Percentiles rank a stretch among this genome's conserved stretches.
phyloP scores from a whole-genome alignment of 192 early-diverging fungal genomes.

The Backusella parvicylindrica region DNA sequence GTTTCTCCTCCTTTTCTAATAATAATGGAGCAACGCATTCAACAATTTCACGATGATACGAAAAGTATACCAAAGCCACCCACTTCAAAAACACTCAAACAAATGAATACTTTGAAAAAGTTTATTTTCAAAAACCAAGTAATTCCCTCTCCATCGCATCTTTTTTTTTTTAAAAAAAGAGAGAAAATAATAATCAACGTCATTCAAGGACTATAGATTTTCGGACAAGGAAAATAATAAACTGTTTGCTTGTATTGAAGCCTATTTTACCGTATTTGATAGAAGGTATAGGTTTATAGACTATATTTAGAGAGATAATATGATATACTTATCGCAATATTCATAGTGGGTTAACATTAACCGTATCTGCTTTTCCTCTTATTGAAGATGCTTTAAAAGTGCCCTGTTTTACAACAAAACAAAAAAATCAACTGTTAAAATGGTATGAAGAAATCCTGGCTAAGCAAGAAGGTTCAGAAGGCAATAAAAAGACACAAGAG shows the following conservation, averaged over 20 bases:
- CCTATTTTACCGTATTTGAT: conserved; percentile 22
- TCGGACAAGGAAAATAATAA: conserved; percentile 31
- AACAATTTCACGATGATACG: conserved; percentile 30
- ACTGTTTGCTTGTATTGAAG: conserved; percentile 28
- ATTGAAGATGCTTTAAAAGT: conserved; percentile 41
- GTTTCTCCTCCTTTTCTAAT: background rate
- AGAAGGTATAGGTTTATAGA: conserved; percentile 8
- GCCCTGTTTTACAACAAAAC: conserved; percentile 39
- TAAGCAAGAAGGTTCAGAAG: conserved; percentile 9
- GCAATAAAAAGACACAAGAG: background rate
- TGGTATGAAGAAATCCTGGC: conserved; percentile 37
- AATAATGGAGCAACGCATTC: conserved; percentile 21
- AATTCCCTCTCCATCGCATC: background rate
- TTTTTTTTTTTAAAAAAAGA: background rate
- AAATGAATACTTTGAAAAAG: conserved; percentile 23
- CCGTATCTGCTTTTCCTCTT: conserved; percentile 24
- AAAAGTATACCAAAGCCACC: conserved; percentile 21
- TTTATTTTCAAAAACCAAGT: conserved; percentile 26
- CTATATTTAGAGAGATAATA: background rate
- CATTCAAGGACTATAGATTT: conserved; percentile 26
- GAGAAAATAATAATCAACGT: background rate
- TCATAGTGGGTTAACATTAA: background rate
- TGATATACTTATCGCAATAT: background rate
- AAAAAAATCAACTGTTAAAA: conserved; percentile 31
- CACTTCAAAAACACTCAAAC: conserved; percentile 21